phyloP scores from a whole-genome alignment of 176 grass and related monocot species.

The Hordeum vulgare region DNA sequence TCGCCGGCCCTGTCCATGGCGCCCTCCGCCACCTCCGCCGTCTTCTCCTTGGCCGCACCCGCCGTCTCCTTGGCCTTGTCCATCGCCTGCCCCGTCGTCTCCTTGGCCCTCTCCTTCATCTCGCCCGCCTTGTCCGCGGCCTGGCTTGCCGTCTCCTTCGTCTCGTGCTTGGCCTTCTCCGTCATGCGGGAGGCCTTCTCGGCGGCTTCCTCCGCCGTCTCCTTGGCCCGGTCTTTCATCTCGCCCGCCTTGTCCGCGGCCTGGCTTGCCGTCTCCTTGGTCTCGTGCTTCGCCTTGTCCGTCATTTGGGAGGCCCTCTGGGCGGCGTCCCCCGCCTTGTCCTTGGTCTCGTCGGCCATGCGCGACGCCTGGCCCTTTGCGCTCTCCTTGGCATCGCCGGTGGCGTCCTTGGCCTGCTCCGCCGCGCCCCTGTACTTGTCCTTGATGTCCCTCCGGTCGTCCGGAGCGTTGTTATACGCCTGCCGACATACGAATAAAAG shows the following conservation, averaged over 20 bases:
- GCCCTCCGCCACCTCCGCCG: not conserved
- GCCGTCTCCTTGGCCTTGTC: slow-evolving; percentile 7
- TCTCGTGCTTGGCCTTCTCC: slow-evolving; percentile 29
- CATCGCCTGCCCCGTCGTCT: slow-evolving; percentile 9
- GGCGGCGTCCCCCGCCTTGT: slow-evolving; percentile 5
- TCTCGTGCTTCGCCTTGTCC: slow-evolving; percentile 22
- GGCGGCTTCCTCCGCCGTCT: not conserved
- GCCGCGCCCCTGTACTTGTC: slow-evolving; percentile 38
- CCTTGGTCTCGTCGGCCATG: slow-evolving; percentile 22
- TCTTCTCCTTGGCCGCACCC: slow-evolving; percentile 25
- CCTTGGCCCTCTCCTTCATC: slow-evolving; percentile 23
- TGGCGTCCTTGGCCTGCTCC: slow-evolving; percentile 39
- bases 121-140: slow-evolving; percentile 24
- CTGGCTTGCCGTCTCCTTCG: slow-evolving; percentile 18
- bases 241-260: not conserved
- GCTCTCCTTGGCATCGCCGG: slow-evolving; percentile 27
- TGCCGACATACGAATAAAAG: not conserved
- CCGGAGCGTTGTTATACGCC: slow-evolving; percentile 35
- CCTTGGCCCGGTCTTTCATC: slow-evolving; percentile 1
- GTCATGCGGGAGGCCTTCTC: slow-evolving; percentile 24
- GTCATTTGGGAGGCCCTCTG: slow-evolving; percentile 27
- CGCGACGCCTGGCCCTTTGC: slow-evolving; percentile 18
- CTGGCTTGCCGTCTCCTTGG: not conserved
- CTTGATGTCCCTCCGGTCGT: slow-evolving; percentile 35
- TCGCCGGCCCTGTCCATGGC: slow-evolving; percentile 15